Percentiles rank a stretch among this genome's conserved stretches.
These are phyloP conservation scores for Alloascoidea africana DNA, from an alignment of 805 yeast genomes.

Conservation along the genomic window DNA sequence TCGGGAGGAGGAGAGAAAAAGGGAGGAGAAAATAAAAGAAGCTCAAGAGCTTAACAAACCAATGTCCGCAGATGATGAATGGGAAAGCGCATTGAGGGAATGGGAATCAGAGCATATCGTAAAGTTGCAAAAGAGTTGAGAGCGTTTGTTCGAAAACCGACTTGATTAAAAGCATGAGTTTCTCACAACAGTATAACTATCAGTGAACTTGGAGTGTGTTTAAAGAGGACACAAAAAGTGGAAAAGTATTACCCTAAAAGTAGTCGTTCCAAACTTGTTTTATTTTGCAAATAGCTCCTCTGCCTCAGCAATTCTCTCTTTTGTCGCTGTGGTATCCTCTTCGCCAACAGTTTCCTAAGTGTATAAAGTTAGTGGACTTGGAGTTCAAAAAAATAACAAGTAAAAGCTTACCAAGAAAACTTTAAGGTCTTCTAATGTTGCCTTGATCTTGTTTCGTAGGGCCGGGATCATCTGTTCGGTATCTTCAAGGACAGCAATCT, in stretches of 20 bases:
- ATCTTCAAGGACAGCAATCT: constrained; percentile 33
- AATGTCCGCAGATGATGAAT: constrained; percentile 49
- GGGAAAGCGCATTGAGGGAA: constrained; percentile 49
- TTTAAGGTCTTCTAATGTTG: constrained; percentile 23
- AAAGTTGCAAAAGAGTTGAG: background rate
- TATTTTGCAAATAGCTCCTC: constrained; percentile 5
- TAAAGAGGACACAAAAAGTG: too few relatives aligned
- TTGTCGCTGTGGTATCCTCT: background rate
- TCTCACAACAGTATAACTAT: too few relatives aligned
- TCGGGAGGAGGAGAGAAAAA: constrained; percentile 33
- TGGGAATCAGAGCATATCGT: constrained; percentile 33
- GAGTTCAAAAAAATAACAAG: background rate
- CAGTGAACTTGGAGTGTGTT: too few relatives aligned
- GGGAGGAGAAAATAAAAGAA: constrained; percentile 25
- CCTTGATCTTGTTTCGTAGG: constrained; percentile 24
- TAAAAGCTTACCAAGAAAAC: constrained; percentile 19
- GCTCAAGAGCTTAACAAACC: constrained; percentile 24
- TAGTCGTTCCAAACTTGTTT: too few relatives aligned
- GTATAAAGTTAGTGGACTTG: background rate
- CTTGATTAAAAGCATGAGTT: too few relatives aligned
- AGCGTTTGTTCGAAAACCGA: too few relatives aligned
- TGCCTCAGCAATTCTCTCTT: constrained; percentile 8
- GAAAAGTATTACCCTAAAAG: too few relatives aligned
- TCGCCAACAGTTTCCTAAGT: background rate
- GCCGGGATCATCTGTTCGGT: constrained; percentile 37